Evolutionary conservation across 2,329 filamentous ascomycete genomes (phyloP).

Genomic region (Microcyclospora pomicola): DNA sequence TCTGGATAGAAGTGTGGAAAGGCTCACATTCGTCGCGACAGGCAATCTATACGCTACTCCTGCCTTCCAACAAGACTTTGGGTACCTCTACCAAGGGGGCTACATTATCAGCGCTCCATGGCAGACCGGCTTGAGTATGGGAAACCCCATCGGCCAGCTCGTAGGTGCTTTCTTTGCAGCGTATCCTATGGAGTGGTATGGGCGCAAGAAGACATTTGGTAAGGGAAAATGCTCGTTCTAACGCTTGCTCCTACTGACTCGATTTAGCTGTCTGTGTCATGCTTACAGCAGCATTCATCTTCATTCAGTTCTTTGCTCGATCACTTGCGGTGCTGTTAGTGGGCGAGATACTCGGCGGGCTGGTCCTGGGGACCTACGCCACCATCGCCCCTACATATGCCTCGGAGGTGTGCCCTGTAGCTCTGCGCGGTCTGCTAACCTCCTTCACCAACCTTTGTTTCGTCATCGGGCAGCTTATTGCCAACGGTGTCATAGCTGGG

Average conservation of each 20-base stretch:
- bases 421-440: constrained; percentile 44
- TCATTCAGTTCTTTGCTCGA: constrained; percentile 49
- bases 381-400: constrained; percentile 48
- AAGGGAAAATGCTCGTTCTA: too few species aligned
- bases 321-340: constrained; percentile 43
- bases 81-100: constrained; percentile 32
- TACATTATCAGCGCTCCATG: constrained; percentile 26
- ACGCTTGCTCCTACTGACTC: too few species aligned
- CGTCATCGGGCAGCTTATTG: constrained; percentile 47
- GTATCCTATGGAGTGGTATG: constrained; percentile 22
- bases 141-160: constrained; percentile 44
- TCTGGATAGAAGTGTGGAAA: too few species aligned
- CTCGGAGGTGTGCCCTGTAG: constrained; percentile 49
- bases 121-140: constrained; percentile 32
- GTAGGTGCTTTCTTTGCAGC: constrained; percentile 35
- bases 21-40: too few species aligned
- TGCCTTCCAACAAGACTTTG: constrained; percentile 44
- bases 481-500: constrained; percentile 26
- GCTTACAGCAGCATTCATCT: constrained; percentile 39
- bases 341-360: constrained; percentile 46
- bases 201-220: constrained; percentile 19
- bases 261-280: constrained; percentile 12
- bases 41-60: constrained; percentile 48
- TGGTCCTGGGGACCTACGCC: constrained; percentile 48
- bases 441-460: constrained; percentile 50